Evolutionary conservation across 352 stramenopile species (phyloP).

Genomic region (Globisporangium abappressorium): DNA sequence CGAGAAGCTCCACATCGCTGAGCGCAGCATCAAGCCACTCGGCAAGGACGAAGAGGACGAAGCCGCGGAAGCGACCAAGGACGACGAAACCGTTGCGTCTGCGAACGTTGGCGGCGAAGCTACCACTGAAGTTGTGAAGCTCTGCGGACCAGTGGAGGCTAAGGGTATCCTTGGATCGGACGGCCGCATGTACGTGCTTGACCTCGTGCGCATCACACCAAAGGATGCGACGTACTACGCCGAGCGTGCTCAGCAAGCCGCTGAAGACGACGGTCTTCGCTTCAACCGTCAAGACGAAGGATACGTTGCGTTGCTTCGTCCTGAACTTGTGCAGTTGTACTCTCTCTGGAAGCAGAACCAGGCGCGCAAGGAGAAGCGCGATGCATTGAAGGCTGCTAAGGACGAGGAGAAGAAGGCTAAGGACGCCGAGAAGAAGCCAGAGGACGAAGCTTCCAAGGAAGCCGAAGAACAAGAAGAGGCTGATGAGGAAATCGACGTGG

Average conservation of each 20-base stretch:
- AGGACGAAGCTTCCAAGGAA: constrained; percentile 26
- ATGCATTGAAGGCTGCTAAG: constrained; percentile 45
- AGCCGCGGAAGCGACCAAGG: constrained; percentile 12
- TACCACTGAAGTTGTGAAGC: constrained; percentile 49
- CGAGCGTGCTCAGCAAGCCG: constrained; percentile 29
- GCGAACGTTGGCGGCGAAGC: constrained; percentile 43
- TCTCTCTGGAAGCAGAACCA: constrained; percentile 90
- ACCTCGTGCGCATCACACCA: constrained; percentile 93
- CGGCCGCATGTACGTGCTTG: constrained; percentile 92
- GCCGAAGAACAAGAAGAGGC: constrained; percentile 22
- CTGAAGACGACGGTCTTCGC: constrained; percentile 42
- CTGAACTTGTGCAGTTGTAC: constrained; percentile 92
- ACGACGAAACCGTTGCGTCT: constrained; percentile 28
- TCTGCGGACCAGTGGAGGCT: constrained; percentile 92
- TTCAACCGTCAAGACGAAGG: constrained; percentile 83
- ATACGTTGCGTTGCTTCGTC: constrained; percentile 88
- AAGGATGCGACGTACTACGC: constrained; percentile 94
- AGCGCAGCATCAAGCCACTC: constrained; percentile 79
- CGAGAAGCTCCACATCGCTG: constrained; percentile 85
- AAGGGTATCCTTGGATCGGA: constrained; percentile 97
- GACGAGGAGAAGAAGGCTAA: constrained; percentile 30
- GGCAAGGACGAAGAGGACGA: constrained; percentile 53
- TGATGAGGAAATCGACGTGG: constrained; percentile 46
- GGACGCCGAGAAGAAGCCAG: constrained; percentile 25
- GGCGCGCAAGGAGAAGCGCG: constrained; percentile 49